Percentiles rank a stretch among this genome's conserved stretches.
Evolutionary conservation across 2,329 filamentous ascomycete species (phyloP).

Genomic region (Juglanconis sp.): DNA sequence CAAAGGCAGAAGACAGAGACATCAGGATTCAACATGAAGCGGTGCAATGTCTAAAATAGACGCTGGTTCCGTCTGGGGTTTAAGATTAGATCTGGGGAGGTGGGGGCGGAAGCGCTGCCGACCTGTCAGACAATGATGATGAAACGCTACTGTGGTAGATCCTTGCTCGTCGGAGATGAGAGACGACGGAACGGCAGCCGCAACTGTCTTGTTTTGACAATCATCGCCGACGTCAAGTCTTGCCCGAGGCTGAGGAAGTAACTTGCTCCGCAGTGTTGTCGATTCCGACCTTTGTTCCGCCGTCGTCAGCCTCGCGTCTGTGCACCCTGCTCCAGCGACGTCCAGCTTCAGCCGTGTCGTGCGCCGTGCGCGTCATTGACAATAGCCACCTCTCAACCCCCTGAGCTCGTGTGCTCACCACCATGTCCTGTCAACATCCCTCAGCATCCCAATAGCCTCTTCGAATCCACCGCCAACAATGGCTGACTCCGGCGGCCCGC

Average conservation of each 20-base stretch:
- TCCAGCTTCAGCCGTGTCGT: slow-evolving; percentile 2
- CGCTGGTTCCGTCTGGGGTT: background rate
- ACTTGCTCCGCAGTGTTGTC: background rate
- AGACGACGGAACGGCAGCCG: slow-evolving; percentile 10
- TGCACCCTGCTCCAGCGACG: background rate
- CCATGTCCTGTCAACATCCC: slow-evolving; percentile 6
- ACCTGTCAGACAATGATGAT: slow-evolving; percentile 16
- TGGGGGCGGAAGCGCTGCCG: slow-evolving; percentile 11
- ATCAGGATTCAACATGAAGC: background rate
- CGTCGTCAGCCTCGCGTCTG: background rate
- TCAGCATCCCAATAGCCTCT: slow-evolving; percentile 5
- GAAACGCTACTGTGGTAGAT: slow-evolving; percentile 10
- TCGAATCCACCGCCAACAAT: background rate
- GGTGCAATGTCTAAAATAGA: background rate
- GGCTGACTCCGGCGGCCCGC: slow-evolving; percentile 11
- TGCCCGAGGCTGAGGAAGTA: slow-evolving; percentile 12
- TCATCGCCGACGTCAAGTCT: slow-evolving; percentile 16
- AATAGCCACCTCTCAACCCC: slow-evolving; percentile 1
- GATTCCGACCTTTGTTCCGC: background rate
- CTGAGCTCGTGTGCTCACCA: slow-evolving; percentile 7
- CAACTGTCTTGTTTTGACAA: slow-evolving; percentile 7
- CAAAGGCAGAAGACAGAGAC: background rate
- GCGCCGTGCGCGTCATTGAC: slow-evolving; percentile 2
- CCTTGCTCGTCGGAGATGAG: slow-evolving; percentile 7
- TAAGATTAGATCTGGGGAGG: background rate